Evolutionary conservation across 257 asterid species (phyloP), one percentile per base, ranked within the genome.

Genomic region (Solanum sejunctum): DNA sequence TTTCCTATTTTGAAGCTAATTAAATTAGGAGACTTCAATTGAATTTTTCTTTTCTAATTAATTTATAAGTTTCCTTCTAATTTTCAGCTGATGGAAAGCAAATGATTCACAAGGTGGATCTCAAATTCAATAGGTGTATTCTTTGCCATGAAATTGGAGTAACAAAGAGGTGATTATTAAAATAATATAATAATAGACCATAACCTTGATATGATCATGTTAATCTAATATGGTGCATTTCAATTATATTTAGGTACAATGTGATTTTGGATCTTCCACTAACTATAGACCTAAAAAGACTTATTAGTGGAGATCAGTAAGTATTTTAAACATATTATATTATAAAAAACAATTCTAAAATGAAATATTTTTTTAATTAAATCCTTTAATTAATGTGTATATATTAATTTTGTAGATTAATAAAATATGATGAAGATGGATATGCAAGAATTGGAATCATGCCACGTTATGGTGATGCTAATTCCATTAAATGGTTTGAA

Each of bases 381-480:
- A 51, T 51, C 10, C 2, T 77, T 49, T 17, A 69, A 67, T 80
- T 80, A 8, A 55, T 56, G 10, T 56, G 15, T 66, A 28, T 45
- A 45, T 75, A 75, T 75, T 80, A 1, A 11, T 60, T 60, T 16
- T 57, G 52, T 26, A 93, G 97, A 81, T 86, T 95, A 17, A 88
- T 95, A 49, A 92, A 87, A 82, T 91, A 89, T 67, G 84, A 89
- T 6, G 85, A 86, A 36, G 77, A 87, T 70, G 91, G 84, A 66
- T 91, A 88, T 80, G 95, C 98, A 1, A 89, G 95, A 87, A 92
- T 93, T 2, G 96, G 98, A 63, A 78, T 95, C 75, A 92, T 95
- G 98, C 98, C 97, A 70, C 96, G 92, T 36, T 95, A 90, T 84
- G 98, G 98, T 64, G 93, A 91, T 81, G 88, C 93, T 15, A 90